These are phyloP conservation scores for Moesziomyces globuligerus DNA, from an alignment of 1,284 basidiomycete species.

Conservation along the genomic window DNA sequence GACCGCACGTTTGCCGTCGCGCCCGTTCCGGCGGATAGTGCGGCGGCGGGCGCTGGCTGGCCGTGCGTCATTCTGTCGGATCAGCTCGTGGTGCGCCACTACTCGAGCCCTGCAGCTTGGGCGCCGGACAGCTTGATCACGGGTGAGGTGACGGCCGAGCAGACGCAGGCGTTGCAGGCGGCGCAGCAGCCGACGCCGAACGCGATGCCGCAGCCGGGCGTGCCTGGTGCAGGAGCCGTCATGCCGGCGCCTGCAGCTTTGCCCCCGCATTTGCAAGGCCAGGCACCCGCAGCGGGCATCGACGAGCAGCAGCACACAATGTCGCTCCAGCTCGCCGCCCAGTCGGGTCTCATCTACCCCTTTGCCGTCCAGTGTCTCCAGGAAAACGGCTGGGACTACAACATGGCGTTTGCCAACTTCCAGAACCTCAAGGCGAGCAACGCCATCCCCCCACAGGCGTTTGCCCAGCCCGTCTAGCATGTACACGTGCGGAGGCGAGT, in stretches of 20 bases:
- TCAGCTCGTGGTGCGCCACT: constrained; percentile 82
- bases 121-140: constrained; percentile 52
- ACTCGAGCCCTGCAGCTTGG: constrained; percentile 81
- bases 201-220: constrained; percentile 5
- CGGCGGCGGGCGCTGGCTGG: constrained; percentile 86
- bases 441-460: constrained; percentile 54
- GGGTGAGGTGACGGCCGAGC: constrained; percentile 44
- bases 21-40: constrained; percentile 80
- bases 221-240: constrained; percentile 1
- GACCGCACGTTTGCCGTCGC: constrained; percentile 89
- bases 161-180: constrained; percentile 23
- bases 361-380: constrained; percentile 67
- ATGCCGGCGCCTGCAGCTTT: constrained; percentile 7
- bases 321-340: constrained; percentile 63
- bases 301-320: constrained; percentile 66
- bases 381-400: constrained; percentile 67
- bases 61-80: constrained; percentile 89
- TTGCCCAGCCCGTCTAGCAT: constrained; percentile 30
- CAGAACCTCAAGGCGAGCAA: constrained; percentile 58
- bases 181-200: constrained; percentile 10
- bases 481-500: no score
- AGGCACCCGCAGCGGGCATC: constrained; percentile 39
- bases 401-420: constrained; percentile 65
- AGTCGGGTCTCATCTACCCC: constrained; percentile 66
- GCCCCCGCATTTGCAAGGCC: constrained; percentile 50